Evolutionary conservation across 139 green algal genomes (phyloP), one percentile per base, ranked within the genome.

Genomic region (Picochlorum sp.): DNA sequence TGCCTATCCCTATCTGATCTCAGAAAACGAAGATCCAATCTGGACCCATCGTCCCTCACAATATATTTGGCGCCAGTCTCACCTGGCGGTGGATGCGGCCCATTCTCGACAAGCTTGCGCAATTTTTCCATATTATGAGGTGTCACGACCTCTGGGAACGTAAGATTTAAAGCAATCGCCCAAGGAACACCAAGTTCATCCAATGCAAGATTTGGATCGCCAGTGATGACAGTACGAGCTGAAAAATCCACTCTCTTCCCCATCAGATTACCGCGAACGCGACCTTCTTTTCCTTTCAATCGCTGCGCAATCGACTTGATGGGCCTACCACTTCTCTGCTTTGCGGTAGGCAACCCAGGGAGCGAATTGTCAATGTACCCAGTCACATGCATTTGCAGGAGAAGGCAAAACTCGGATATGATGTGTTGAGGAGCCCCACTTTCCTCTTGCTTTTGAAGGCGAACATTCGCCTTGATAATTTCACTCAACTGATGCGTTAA

Each of bases 201-300:
- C 57, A 98, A 91, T 54, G 87, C 86, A 30, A 99, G 92, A 83
- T 98, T 98, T 59, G 94, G 86, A 75, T 99, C 94, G 18, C 91
- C 87, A 6, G 70, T 78, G 75, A 98, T 98, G 67, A 98, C 94
- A 0, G 94, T 98, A 55, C 94, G 88, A 61, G 86, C 85, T 2
- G 87, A 96, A 69, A 98, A 99, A 86, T 99, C 94, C 20, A 99
- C 94, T 51, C 94, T 90, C 87, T 99, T 99, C 66, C 94, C 94
- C 94, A 99, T 99, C 9, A 99, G 84, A 85, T 99, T 99, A 67
- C 94, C 94, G 18, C 94, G 82, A 74, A 98, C 91, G 49, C 93
- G 87, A 2, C 95, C 95, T 57, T 86, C 68, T 77, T 95, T 96
- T 67, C 88, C 79, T 77, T 95, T 95, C 9, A 96, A 75, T 23